Conservation (phyloP, 345 rosid species). For the Euphorbia lathyris region DNA sequence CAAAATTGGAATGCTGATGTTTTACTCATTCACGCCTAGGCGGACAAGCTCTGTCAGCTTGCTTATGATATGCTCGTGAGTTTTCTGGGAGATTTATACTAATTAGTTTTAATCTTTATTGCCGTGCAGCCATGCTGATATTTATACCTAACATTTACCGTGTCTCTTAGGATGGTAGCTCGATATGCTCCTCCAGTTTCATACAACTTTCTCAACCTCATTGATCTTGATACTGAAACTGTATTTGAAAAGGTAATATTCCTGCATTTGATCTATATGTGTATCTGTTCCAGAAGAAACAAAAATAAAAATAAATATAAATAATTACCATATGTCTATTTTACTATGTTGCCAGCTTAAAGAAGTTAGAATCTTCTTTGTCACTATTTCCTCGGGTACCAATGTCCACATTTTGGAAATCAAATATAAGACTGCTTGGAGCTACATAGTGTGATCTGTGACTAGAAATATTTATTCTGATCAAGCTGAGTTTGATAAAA, state of each 20-base stretch:
- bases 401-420: conserved; percentile 1
- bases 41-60: conserved; percentile 96
- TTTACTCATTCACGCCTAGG: conserved; percentile 92
- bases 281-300: background rate
- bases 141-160: conserved; percentile 7
- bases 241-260: conserved; percentile 82
- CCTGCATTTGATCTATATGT: conserved; percentile 6
- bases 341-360: background rate
- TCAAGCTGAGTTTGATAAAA: background rate
- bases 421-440: background rate
- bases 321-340: background rate
- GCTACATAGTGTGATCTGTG: background rate
- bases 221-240: conserved; percentile 58
- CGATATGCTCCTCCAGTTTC: conserved; percentile 98
- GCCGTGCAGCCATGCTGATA: conserved; percentile 9
- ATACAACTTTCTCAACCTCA: conserved; percentile 94
- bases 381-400: background rate
- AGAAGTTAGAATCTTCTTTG: background rate
- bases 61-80: conserved; percentile 99
- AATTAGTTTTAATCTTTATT: conserved; percentile 1
- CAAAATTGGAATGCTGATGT: conserved; percentile 96
- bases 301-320: conserved; percentile 1
- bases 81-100: conserved; percentile 15
- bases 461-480: background rate
- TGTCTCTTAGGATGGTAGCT: conserved; percentile 84